Base-by-base conservation (phyloP, 2,329 filamentous ascomycete species). In the Pseudogymnoascus sp. region DNA sequence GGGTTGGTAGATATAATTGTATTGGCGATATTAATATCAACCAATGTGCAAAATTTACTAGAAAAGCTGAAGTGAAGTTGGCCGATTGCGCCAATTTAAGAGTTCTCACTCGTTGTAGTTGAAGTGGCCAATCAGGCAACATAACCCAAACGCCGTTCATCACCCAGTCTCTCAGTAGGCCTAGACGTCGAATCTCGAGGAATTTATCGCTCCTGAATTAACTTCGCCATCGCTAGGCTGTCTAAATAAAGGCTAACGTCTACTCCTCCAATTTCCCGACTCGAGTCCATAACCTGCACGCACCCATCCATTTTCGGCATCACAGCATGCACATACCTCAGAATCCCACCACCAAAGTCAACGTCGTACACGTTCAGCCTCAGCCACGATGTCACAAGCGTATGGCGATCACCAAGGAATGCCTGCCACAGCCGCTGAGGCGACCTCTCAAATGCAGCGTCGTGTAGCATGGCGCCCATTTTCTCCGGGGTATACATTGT, bases 361-460 rank as follows among this genome's bases (percentile, higher is more conserved):
- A 81, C 74, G 39, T 79, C 75, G 16, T 78, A 77, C 7, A 75
- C 68, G 19, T 71, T 71, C 13, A 73, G 63, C 31, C 75, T 68
- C 23, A 75, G 73, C 80, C 80, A 82, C 0, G 75, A 78, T 4
- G 79, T 81, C 2, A 78, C 76, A 3, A 81, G 66, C 0, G 75
- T 67, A 69, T 81, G 79, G 21, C 73, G 69, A 0, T 67, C 64
- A 0, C 80, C 80, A 6, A 80, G 63, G 62, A 81, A 82, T 0
- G 68, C 76, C 65, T 79, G 76, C 80, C 80, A 82, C 14, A 82
- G 66, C 5, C 80, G 73, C 70, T 82, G 79, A 0, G 80, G 79
- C 10, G 75, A 75, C 10, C 74, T 67, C 67, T 82, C 79, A 63
- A 77, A 72, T 2, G 77, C 77, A 8, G 74, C 73, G 60, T 79